Base-by-base conservation (phyloP, 768 basidiomycete genomes). In the Naganishia onofrii region DNA sequence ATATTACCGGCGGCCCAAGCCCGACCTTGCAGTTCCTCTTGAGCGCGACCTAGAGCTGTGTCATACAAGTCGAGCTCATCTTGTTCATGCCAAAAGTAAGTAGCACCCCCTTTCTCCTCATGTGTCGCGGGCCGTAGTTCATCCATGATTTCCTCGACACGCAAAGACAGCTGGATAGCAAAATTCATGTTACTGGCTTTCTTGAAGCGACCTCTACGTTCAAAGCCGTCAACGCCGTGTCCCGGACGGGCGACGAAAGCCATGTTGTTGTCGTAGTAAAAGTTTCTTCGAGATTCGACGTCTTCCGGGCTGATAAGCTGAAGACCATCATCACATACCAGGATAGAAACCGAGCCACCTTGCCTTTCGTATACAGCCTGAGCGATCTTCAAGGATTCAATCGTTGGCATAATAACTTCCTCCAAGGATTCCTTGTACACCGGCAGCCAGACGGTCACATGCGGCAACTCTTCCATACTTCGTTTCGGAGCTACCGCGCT, bases 121-220 rank as follows among this genome's bases (percentile, higher is more conserved):
- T 88, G 81, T n/a, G 75, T 75, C 10, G 82, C 83, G 56, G 87
- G 84, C 78, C 84, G 85, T 68, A 84, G 74, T 0, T 73, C 78
- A 55, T 81, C 80, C 75, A 85, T 82, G 56, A 84, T 79, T 70
- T 84, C 83, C 76, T 87, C 86, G 72, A 86, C 78, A 65, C 87
- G 85, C 32, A 91, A 83, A 5, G 88, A 88, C 6, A 92, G 83
- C 75, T 87, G 82, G n/a, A 85, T 83, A 0, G 86, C 91, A 74
- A 89, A 92, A 78, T 94, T 95, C 89, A 94, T 88, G 81, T 95
- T 95, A 19, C 88, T 88, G 0, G 92, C 92, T 81, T 95, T 95
- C 84, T 95, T 95, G 85, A 95, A 95, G 26, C 91, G 86, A 51
- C 91, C 92, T 34, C 90, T 89, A 57, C 91, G 89, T 71, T 89